Base-by-base conservation (phyloP, 352 stramenopile genomes). In the Globisporangium acanthophoron region DNA sequence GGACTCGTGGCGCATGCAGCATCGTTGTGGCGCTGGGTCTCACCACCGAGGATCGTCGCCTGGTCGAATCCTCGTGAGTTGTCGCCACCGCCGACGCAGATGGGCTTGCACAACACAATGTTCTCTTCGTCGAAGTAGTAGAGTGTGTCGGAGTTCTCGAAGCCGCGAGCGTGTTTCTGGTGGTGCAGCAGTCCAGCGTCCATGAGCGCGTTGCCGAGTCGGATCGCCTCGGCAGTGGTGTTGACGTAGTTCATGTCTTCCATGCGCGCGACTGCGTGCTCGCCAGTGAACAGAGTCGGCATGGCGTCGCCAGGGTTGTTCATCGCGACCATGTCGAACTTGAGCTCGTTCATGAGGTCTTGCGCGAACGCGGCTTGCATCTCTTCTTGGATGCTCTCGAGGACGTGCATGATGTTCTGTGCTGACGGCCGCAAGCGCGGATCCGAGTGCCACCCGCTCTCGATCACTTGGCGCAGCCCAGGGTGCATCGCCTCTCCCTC, bases 171-270 rank as follows among this genome's bases (percentile, higher is more conserved):
- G 51, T 75, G 66, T 46, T 77, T 74, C 20, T 62, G 46, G 50
- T 74, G 66, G 44, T 77, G 71, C 1, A 80, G 27, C 16, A 72
- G 59, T 5, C 66, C 64, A 1, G 63, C 61, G 39, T 77, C 64
- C 54, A 80, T 61, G 43, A 77, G 54, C 45, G 67, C 54, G 39
- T 80, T 80, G 7, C 69, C 69, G 18, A 80, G 35, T 3, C 71
- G 71, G 11, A 80, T 48, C 8, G 58, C 71, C 35, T 80, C 71
- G 5, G 45, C n/a, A 5, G 55, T 49, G 3, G 44, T 54, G 1
- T 20, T 44, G 21, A 71, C 56, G 13, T 62, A 58, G 24, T 57
- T 44, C 0, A 61, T 43, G n/a, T 57, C 48, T 3, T 47, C 44
- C 37, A 78, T 40, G 7, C 58, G 62, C 27, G 61, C 49, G 39